Percentiles rank a stretch among this genome's conserved stretches.
Conservation (phyloP, 129 eudicot species). For the Lactuca sativa region DNA sequence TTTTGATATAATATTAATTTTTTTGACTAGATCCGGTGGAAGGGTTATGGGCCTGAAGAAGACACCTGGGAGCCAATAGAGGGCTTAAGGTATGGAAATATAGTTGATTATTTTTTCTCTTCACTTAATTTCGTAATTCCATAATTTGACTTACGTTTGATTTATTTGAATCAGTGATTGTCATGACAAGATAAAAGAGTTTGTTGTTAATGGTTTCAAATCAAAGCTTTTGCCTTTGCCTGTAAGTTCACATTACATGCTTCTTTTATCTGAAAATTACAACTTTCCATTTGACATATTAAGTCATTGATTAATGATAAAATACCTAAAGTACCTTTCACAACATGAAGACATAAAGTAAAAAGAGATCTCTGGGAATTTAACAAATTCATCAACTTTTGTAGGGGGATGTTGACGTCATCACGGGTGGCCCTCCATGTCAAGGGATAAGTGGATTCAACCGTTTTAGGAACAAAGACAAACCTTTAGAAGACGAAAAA, state of each 20-base stretch:
- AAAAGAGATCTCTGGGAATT: too few species aligned
- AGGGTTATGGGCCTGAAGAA: constrained; percentile 62
- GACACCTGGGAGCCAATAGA: constrained; percentile 93
- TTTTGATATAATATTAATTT: not conserved
- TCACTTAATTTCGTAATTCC: not conserved
- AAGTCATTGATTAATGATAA: too few species aligned
- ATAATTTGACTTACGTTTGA: not conserved
- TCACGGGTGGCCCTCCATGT: constrained; percentile 97
- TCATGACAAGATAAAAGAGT: constrained; percentile 51
- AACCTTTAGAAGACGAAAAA: constrained; percentile 65
- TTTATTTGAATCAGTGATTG: constrained; percentile 41
- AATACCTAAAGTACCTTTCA: not conserved
- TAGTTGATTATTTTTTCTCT: not conserved
- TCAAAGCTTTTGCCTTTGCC: constrained; percentile 79
- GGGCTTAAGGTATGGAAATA: constrained; percentile 49
- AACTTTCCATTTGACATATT: too few species aligned
- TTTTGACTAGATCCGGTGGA: constrained; percentile 64
- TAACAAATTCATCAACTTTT: not conserved
- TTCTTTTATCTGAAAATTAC: not conserved
- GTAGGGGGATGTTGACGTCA: constrained; percentile 73
- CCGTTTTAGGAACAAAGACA: constrained; percentile 54
- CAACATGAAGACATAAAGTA: too few species aligned
- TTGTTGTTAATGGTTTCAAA: constrained; percentile 53
- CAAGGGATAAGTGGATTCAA: constrained; percentile 96
- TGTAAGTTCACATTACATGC: constrained; percentile 39